A percentile compares a stretch with the other conserved stretches of the same genome.
These are phyloP conservation scores for Sarcomyxa edulis DNA, from an alignment of 768 basidiomycete species.

Conservation along the genomic window DNA sequence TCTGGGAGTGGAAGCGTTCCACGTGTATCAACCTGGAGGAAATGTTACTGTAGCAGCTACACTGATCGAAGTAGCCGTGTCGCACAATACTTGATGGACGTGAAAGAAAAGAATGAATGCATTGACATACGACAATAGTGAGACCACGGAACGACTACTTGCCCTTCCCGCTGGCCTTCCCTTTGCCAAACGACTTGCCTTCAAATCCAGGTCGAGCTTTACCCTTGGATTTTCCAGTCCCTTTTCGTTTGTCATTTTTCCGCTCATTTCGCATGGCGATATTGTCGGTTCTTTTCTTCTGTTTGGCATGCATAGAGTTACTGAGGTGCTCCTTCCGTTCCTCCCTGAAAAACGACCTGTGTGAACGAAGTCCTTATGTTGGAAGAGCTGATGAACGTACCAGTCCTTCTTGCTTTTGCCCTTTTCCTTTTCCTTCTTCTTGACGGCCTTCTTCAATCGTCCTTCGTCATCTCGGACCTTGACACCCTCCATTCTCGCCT, in stretches of 20 bases:
- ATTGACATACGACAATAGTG: too few species aligned
- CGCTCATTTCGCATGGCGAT: constrained; percentile 83
- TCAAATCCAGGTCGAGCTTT: constrained; percentile 84
- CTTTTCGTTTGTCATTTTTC: constrained; percentile 63
- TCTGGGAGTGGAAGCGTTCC: too few species aligned
- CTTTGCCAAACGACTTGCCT: constrained; percentile 72
- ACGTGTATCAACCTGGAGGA: too few species aligned
- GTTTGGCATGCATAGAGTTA: constrained; percentile 73
- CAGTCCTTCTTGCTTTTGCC: constrained; percentile 78
- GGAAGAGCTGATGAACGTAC: constrained; percentile 38
- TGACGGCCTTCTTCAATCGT: constrained; percentile 87
- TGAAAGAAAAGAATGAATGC: neutral
- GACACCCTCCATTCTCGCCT: constrained; percentile 80
- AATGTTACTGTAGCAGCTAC: too few species aligned
- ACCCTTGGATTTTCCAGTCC: constrained; percentile 36
- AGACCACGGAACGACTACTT: too few species aligned
- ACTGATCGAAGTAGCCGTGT: too few species aligned
- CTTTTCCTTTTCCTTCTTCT: constrained; percentile 90
- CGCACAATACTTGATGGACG: too few species aligned
- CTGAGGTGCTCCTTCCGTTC: constrained; percentile 78
- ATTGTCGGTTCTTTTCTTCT: constrained; percentile 90
- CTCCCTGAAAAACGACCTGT: constrained; percentile 67
- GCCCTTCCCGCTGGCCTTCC: constrained; percentile 28
- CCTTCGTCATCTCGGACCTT: constrained; percentile 88
- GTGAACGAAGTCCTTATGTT: too few species aligned